phyloP scores from a whole-genome alignment of 1,284 basidiomycete species.

The Puccinia hordei region DNA sequence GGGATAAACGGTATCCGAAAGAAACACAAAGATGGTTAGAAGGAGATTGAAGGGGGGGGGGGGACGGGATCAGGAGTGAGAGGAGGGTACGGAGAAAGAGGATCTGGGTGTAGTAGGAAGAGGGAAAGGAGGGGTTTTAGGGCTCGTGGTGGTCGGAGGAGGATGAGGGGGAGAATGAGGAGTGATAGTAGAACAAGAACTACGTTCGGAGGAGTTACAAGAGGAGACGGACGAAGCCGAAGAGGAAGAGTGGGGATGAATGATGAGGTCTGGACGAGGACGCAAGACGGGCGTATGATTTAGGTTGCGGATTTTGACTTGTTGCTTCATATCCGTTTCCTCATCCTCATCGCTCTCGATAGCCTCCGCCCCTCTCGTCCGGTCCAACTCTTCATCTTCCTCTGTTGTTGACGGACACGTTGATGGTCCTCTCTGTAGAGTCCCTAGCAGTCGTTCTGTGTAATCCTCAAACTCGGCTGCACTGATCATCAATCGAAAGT shows the following conservation, averaged over 20 bases:
- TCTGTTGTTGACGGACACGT: not conserved
- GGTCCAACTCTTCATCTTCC: not conserved
- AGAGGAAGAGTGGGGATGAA: not conserved
- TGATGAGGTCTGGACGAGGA: not conserved
- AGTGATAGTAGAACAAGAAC: constrained; percentile 3
- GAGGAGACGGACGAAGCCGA: not conserved
- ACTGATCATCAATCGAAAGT: constrained; percentile 86
- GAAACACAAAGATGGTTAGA: too few relatives aligned
- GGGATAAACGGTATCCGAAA: too few relatives aligned
- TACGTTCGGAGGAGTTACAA: constrained; percentile 13
- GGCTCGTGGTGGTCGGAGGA: not conserved
- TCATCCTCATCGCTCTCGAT: not conserved
- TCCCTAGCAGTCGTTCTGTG: constrained; percentile 74
- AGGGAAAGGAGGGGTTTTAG: not conserved
- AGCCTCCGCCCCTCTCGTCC: not conserved
- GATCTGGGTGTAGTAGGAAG: not conserved
- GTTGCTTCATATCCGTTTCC: not conserved
- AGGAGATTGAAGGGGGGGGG: too few relatives aligned
- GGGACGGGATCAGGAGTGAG: too few relatives aligned
- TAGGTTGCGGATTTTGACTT: too few relatives aligned
- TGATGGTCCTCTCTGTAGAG: not conserved
- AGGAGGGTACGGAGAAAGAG: not conserved
- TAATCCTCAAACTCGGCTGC: constrained; percentile 91
- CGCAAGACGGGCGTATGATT: not conserved
- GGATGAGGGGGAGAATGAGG: constrained; percentile 2